A percentile compares a stretch with the other conserved stretches of the same genome.
Evolutionary conservation across 345 rosid genomes (phyloP).

Genomic region (Hibiscus mutabilis): DNA sequence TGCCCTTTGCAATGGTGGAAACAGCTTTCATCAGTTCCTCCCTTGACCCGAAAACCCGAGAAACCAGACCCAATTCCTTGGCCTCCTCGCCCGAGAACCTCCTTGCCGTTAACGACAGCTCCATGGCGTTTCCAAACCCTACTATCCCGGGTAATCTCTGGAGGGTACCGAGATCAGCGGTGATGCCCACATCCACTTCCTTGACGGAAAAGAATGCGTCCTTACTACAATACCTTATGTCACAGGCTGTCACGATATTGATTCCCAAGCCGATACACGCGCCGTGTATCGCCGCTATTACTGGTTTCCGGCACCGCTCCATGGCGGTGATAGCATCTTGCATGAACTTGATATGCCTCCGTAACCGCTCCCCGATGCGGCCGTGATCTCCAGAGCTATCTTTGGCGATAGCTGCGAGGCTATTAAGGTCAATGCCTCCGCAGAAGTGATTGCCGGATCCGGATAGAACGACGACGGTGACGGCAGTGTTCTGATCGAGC

Average conservation of each 20-base stretch:
- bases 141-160: slow-evolving; percentile 75
- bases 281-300: slow-evolving; percentile 62
- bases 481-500: slow-evolving; percentile 61
- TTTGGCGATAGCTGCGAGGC: slow-evolving; percentile 21
- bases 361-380: slow-evolving; percentile 42
- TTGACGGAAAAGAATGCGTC: slow-evolving; percentile 67
- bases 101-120: slow-evolving; percentile 63
- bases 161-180: slow-evolving; percentile 82
- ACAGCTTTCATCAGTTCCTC: slow-evolving; percentile 49
- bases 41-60: slow-evolving; percentile 56
- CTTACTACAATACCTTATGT: slow-evolving; percentile 54
- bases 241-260: slow-evolving; percentile 72
- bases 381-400: slow-evolving; percentile 33
- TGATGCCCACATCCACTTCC: slow-evolving; percentile 74
- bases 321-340: slow-evolving; percentile 72
- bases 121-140: slow-evolving; percentile 65
- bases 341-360: slow-evolving; percentile 48
- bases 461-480: slow-evolving; percentile 43
- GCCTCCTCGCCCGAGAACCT: slow-evolving; percentile 62
- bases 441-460: slow-evolving; percentile 75
- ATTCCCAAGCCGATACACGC: slow-evolving; percentile 77
- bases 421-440: slow-evolving; percentile 63
- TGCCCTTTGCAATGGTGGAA: slow-evolving; percentile 52
- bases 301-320: slow-evolving; percentile 77
- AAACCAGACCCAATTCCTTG: slow-evolving; percentile 62